These are phyloP conservation scores for Saccharomycodes ludwigii DNA, from an alignment of 805 yeast species.

Conservation along the genomic window DNA sequence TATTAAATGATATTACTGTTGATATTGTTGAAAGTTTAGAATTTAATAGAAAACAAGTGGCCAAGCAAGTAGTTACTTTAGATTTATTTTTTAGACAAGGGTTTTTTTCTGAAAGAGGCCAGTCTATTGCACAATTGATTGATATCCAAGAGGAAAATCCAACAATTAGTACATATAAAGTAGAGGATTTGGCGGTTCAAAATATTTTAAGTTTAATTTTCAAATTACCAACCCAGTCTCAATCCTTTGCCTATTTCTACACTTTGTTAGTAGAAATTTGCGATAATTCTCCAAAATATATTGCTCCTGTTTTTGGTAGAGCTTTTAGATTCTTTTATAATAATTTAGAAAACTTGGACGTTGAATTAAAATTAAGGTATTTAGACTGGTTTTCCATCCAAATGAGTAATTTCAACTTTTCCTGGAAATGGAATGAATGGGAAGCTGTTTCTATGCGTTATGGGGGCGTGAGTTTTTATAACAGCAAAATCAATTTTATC, in stretches of 20 bases:
- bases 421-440: conserved; percentile 99
- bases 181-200: conserved; percentile 84
- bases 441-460: conserved; percentile 39
- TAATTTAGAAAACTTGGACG: conserved; percentile 54
- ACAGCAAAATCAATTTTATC: conserved; percentile 65
- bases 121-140: conserved; percentile 59
- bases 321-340: conserved; percentile 75
- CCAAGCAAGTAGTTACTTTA: conserved; percentile 67
- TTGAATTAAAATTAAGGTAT: conserved; percentile 59
- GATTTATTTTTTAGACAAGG: conserved; percentile 59
- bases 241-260: conserved; percentile 68
- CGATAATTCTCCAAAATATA: conserved; percentile 62
- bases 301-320: conserved; percentile 92
- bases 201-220: conserved; percentile 67
- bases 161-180: conserved; percentile 63
- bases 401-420: conserved; percentile 83
- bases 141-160: conserved; percentile 29
- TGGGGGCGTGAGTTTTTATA: conserved; percentile 33
- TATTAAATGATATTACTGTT: conserved; percentile 61
- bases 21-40: conserved; percentile 74
- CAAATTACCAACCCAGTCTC: conserved; percentile 55
- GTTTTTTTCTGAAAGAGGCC: conserved; percentile 60
- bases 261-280: conserved; percentile 81
- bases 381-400: conserved; percentile 91
- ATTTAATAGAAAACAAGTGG: conserved; percentile 79